Percentiles rank a stretch among this genome's conserved stretches.
Evolutionary conservation across 1,139 yeast species (phyloP).

Genomic region (Blastobotrys persicus): DNA sequence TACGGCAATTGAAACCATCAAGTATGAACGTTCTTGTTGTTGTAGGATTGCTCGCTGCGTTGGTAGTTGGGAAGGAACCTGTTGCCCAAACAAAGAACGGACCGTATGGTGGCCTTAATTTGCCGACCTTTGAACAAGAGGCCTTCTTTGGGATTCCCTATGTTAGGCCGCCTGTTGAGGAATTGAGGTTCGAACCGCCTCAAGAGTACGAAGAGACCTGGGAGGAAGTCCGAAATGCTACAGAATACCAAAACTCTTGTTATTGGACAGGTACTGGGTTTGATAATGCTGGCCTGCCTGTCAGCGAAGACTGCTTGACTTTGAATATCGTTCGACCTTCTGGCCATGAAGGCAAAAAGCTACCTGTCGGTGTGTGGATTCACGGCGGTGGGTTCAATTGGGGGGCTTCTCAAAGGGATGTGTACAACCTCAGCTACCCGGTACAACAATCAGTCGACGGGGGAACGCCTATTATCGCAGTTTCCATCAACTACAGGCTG

Average conservation of each 20-base stretch:
- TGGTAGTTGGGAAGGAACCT: neutral
- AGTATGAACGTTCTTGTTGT: neutral
- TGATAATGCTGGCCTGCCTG: slow-evolving; percentile 7
- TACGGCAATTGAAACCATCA: too few relatives aligned
- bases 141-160: slow-evolving; percentile 27
- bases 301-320: slow-evolving; percentile 28
- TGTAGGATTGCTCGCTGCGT: neutral
- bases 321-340: slow-evolving; percentile 26
- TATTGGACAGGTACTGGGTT: slow-evolving; percentile 6
- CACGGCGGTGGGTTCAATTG: slow-evolving; percentile 39
- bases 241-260: slow-evolving; percentile 16
- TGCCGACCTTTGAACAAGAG: slow-evolving; percentile 13
- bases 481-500: slow-evolving; percentile 39
- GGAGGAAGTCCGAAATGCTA: slow-evolving; percentile 15
- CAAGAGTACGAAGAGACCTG: slow-evolving; percentile 8
- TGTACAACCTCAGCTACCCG: slow-evolving; percentile 12
- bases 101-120: neutral
- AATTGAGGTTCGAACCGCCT: slow-evolving; percentile 24
- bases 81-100: neutral
- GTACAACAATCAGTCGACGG: slow-evolving; percentile 15
- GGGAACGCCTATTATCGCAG: slow-evolving; percentile 35
- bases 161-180: slow-evolving; percentile 28
- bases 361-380: slow-evolving; percentile 40
- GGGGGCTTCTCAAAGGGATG: slow-evolving; percentile 13
- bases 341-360: slow-evolving; percentile 14